These are phyloP conservation scores for Krasilnikovozyma curviuscula DNA, from an alignment of 768 basidiomycete species.

Conservation along the genomic window DNA sequence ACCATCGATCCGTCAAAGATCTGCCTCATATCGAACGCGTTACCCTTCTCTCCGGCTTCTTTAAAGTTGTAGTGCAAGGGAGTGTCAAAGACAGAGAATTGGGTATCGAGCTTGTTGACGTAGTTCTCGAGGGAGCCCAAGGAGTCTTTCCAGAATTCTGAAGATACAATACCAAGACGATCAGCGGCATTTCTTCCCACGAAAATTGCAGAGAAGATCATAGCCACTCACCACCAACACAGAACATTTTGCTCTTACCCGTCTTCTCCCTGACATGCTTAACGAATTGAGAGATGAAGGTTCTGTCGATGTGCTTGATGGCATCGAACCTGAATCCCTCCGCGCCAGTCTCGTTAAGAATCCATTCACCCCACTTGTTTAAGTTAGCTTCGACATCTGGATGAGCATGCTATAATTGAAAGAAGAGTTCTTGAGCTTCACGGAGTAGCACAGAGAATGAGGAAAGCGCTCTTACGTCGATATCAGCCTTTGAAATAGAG, in stretches of 20 bases:
- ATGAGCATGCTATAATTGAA: background rate
- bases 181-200: no score
- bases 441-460: no score
- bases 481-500: slow-evolving; percentile 11
- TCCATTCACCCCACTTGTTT: slow-evolving; percentile 52
- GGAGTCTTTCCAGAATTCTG: background rate
- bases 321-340: slow-evolving; percentile 63
- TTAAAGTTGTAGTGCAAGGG: slow-evolving; percentile 71
- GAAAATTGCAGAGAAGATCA: no score
- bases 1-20: slow-evolving; percentile 55
- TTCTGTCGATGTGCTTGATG: slow-evolving; percentile 55
- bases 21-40: slow-evolving; percentile 51
- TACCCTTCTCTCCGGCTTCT: slow-evolving; percentile 36
- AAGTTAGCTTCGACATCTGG: slow-evolving; percentile 37
- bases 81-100: slow-evolving; percentile 82
- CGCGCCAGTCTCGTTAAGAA: slow-evolving; percentile 36
- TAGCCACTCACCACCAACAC: slow-evolving; percentile 67
- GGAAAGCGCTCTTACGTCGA: no score
- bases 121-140: slow-evolving; percentile 6
- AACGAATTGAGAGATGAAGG: slow-evolving; percentile 29
- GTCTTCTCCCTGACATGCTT: slow-evolving; percentile 28
- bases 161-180: no score
- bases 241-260: slow-evolving; percentile 36
- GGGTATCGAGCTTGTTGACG: slow-evolving; percentile 22
- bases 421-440: background rate